Conservation (phyloP, 2,329 filamentous ascomycete genomes). For the Pseudopyrenochaeta lycopersici region DNA sequence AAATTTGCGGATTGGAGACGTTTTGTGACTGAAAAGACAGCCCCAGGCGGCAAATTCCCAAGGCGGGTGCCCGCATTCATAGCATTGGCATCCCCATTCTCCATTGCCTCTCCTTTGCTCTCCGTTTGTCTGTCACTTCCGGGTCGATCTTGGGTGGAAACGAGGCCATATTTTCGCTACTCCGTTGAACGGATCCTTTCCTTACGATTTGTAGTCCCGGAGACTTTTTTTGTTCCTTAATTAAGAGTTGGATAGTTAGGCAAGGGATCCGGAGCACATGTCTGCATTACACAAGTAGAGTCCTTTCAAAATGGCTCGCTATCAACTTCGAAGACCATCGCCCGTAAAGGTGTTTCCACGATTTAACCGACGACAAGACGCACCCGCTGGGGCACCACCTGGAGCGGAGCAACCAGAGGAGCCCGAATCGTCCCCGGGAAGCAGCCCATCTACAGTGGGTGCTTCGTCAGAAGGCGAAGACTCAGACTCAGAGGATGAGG, state of each 20-base stretch:
- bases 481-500: conserved; percentile 24
- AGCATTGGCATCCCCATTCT: conserved; percentile 40
- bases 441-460: conserved; percentile 23
- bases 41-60: conserved; percentile 22
- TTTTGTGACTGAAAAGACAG: conserved; percentile 29
- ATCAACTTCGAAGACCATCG: conserved; percentile 37
- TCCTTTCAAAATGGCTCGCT: conserved; percentile 32
- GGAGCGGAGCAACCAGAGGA: conserved; percentile 26
- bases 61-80: conserved; percentile 35
- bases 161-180: conserved; percentile 26
- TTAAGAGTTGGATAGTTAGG: conserved; percentile 8
- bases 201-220: conserved; percentile 39
- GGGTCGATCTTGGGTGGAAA: conserved; percentile 11
- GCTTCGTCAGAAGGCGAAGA: conserved; percentile 13
- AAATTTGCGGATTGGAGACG: conserved; percentile 32
- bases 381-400: conserved; percentile 15
- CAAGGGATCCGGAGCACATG: conserved; percentile 9
- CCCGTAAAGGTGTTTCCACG: conserved; percentile 31
- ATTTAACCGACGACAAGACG: conserved; percentile 28
- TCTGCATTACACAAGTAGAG: conserved; percentile 17
- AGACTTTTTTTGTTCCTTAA: conserved; percentile 26
- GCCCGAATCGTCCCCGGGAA: conserved; percentile 28
- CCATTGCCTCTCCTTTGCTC: conserved; percentile 24
- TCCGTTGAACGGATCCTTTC: conserved; percentile 44
- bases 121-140: conserved; percentile 25